These are phyloP conservation scores for Drechslerella coelobrocha DNA, from an alignment of 2,329 filamentous ascomycete species.

Conservation along the genomic window DNA sequence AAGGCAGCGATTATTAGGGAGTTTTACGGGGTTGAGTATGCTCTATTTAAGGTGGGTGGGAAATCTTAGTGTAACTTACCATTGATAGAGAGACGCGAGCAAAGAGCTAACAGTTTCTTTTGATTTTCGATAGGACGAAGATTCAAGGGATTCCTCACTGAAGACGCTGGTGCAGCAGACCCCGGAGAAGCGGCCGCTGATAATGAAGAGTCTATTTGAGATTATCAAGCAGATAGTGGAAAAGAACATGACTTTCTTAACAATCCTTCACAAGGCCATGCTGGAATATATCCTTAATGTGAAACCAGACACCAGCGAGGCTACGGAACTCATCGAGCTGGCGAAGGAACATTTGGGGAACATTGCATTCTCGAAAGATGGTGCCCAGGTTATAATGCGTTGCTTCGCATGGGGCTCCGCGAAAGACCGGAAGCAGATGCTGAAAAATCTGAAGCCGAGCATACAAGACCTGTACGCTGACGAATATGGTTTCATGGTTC, in stretches of 20 bases:
- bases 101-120: conserved; percentile 56
- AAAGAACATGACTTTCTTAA: conserved; percentile 96
- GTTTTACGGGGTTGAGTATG: conserved; percentile 96
- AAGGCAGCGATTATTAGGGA: conserved; percentile 85
- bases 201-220: conserved; percentile 83
- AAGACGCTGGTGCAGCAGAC: conserved; percentile 74
- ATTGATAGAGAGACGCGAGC: neutral
- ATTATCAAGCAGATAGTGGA: conserved; percentile 92
- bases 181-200: conserved; percentile 83
- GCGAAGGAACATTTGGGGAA: conserved; percentile 92
- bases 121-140: conserved; percentile 56
- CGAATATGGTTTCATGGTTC: conserved; percentile 75
- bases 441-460: conserved; percentile 89
- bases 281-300: conserved; percentile 90
- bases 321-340: conserved; percentile 84
- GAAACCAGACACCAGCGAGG: conserved; percentile 77
- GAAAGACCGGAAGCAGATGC: conserved; percentile 88
- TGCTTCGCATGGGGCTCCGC: conserved; percentile 82
- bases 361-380: conserved; percentile 91
- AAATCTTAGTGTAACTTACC: neutral
- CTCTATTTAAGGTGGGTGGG: conserved; percentile 69
- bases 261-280: conserved; percentile 98
- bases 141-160: conserved; percentile 68
- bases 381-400: conserved; percentile 79
- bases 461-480: conserved; percentile 85